Evolutionary conservation across 495 filamentous ascomycete species (phyloP), one percentile per base, ranked within the genome.

Genomic region (Astrothelium macrocarpum): DNA sequence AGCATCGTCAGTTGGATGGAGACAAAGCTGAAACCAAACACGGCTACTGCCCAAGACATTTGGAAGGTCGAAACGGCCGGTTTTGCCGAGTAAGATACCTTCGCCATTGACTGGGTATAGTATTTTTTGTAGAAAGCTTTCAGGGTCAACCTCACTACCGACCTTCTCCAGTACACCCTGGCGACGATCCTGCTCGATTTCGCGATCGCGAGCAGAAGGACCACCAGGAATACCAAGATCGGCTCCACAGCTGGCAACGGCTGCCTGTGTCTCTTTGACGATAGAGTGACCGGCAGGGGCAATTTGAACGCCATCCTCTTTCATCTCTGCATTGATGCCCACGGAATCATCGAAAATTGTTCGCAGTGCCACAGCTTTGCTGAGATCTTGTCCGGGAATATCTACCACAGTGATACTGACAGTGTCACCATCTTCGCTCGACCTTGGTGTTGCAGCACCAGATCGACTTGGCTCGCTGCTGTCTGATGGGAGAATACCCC

Each of bases 251-350:
- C 91, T 88, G 0, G 85, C 74, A 20, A 96, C 83, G 1, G 91
- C 90, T 58, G 82, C 84, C 67, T 87, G 82, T 88, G 95, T 94
- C 71, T 96, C 92, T 61, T 85, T 85, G 11, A 90, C 65, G 32
- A 97, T 86, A 0, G 94, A 95, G 61, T 85, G 85, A 9, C 88
- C 88, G 3, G 84, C 83, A 0, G 85, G 56, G 1, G 78, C 78
- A 20, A 93, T 80, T 32, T 87, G 79, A 28, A 98, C 83, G 18
- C 95, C 95, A 68, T 98, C 94, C 64, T 91, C 85, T 72, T 90
- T 94, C 93, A 98, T 97, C 74, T 98, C 94, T 0, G 86, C 83
- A 67, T 97, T 96, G 75, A 98, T 95, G 59, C 94, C 94, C n/a
- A 87, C 76, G 32, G 75, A 82, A 67, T 97, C 94, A 68, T 98